Conservation (phyloP, 2,329 filamentous ascomycete genomes). For the Pseudogymnoascus sp. region DNA sequence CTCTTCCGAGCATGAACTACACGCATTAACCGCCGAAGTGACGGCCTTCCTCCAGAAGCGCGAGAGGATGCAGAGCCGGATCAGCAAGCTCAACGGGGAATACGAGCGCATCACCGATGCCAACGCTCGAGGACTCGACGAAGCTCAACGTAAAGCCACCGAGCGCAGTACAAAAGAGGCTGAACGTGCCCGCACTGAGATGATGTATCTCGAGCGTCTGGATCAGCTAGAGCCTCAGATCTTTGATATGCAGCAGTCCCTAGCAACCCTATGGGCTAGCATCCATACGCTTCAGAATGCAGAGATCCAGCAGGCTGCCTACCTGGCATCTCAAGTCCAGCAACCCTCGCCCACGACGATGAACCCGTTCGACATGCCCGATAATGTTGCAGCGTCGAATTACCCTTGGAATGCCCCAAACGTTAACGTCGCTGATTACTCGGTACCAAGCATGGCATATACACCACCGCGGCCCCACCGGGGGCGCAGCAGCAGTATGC, state of each 20-base stretch:
- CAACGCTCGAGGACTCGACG: slow-evolving; percentile 46
- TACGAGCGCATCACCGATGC: slow-evolving; percentile 63
- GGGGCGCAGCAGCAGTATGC: slow-evolving; percentile 59
- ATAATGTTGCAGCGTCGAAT: slow-evolving; percentile 11
- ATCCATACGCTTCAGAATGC: slow-evolving; percentile 12
- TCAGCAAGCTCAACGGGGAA: slow-evolving; percentile 66
- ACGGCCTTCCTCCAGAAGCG: slow-evolving; percentile 57
- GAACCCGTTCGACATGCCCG: slow-evolving; percentile 9
- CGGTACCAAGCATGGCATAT: slow-evolving; percentile 17
- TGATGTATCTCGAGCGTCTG: slow-evolving; percentile 22
- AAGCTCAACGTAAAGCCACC: slow-evolving; percentile 28
- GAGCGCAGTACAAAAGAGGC: slow-evolving; percentile 24
- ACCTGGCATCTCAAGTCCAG: neutral
- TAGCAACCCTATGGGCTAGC: slow-evolving; percentile 12
- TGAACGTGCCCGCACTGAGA: slow-evolving; percentile 23
- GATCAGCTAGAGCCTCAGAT: slow-evolving; percentile 13
- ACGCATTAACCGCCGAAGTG: slow-evolving; percentile 57
- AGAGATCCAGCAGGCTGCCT: slow-evolving; percentile 11
- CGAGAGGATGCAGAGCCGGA: slow-evolving; percentile 65
- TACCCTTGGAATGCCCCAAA: slow-evolving; percentile 15
- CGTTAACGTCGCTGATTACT: neutral
- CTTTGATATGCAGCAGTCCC: slow-evolving; percentile 10
- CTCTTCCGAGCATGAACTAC: slow-evolving; percentile 55
- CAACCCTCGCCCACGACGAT: slow-evolving; percentile 2
- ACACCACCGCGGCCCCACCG: slow-evolving; percentile 28